Evolutionary conservation across 2,329 filamentous ascomycete genomes (phyloP).

Genomic region (Phialophora chinensis): DNA sequence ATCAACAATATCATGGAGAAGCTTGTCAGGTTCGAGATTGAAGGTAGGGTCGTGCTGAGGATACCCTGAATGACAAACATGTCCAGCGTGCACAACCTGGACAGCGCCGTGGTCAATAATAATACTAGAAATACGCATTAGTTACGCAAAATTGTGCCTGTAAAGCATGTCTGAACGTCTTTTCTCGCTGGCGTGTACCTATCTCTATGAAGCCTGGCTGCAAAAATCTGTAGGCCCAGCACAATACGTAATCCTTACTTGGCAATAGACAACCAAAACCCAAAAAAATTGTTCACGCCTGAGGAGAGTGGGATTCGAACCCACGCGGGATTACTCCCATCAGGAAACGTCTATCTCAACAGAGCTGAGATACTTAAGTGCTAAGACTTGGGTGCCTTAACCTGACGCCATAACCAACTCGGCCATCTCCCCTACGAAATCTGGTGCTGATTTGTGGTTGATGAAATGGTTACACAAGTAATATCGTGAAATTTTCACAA

Average conservation of each 20-base stretch:
- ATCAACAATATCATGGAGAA: conserved; percentile 48
- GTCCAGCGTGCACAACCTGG: background rate
- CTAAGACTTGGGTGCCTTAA: background rate
- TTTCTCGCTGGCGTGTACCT: background rate
- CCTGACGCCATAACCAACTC: conserved; percentile 1
- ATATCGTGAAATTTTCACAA: background rate
- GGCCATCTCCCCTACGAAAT: background rate
- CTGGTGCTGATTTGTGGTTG: background rate
- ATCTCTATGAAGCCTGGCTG: background rate
- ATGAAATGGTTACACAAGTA: background rate
- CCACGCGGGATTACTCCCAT: conserved; percentile 16
- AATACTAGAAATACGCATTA: background rate
- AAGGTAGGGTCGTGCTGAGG: conserved; percentile 53
- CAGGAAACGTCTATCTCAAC: conserved; percentile 8
- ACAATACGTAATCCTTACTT: background rate
- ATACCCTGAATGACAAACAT: conserved; percentile 35
- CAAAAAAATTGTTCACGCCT: background rate
- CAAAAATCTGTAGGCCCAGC: background rate
- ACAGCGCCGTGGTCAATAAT: background rate
- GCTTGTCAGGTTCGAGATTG: conserved; percentile 49
- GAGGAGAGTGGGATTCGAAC: conserved; percentile 19
- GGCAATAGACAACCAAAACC: background rate
- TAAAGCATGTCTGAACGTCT: background rate
- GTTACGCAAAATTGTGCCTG: background rate
- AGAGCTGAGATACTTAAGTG: conserved; percentile 5